phyloP scores from a whole-genome alignment of 2,329 filamentous ascomycete species.

The Cladosporium oxysporum region DNA sequence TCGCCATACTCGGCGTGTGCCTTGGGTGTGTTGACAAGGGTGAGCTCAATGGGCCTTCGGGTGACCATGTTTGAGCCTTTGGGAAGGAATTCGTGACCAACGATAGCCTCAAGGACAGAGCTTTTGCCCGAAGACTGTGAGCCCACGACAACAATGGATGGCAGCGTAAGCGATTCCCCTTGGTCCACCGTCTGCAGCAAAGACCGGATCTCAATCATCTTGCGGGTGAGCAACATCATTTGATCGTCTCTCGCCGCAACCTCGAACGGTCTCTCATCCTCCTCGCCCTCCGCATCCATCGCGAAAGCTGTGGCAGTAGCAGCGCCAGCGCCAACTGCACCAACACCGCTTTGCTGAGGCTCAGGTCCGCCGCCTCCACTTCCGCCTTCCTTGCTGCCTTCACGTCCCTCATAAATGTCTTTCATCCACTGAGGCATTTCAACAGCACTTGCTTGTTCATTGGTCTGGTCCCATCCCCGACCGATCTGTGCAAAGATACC shows the following conservation, averaged over 20 bases:
- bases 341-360: slow-evolving; percentile 45
- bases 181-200: slow-evolving; percentile 91
- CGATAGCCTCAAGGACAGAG: slow-evolving; percentile 93
- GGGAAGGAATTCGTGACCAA: slow-evolving; percentile 94
- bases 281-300: slow-evolving; percentile 66
- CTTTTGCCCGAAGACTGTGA: slow-evolving; percentile 98
- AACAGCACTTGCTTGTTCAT: slow-evolving; percentile 54
- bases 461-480: slow-evolving; percentile 80
- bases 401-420: slow-evolving; percentile 53
- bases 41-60: slow-evolving; percentile 90
- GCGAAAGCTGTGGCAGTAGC: slow-evolving; percentile 78
- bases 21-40: slow-evolving; percentile 90
- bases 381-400: slow-evolving; percentile 33
- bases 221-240: slow-evolving; percentile 99
- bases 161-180: slow-evolving; percentile 81
- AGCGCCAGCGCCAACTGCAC: slow-evolving; percentile 59
- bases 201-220: slow-evolving; percentile 98
- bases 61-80: slow-evolving; percentile 99
- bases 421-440: slow-evolving; percentile 76
- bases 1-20: slow-evolving; percentile 89
- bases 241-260: slow-evolving; percentile 85
- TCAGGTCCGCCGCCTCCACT: slow-evolving; percentile 42
- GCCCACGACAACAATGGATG: slow-evolving; percentile 98
- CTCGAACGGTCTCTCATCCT: slow-evolving; percentile 62
- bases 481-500: slow-evolving; percentile 77